A percentile compares a stretch with the other conserved stretches of the same genome.
phyloP scores from a whole-genome alignment of 2,329 filamentous ascomycete species.

The Emericellopsis atlantica region DNA sequence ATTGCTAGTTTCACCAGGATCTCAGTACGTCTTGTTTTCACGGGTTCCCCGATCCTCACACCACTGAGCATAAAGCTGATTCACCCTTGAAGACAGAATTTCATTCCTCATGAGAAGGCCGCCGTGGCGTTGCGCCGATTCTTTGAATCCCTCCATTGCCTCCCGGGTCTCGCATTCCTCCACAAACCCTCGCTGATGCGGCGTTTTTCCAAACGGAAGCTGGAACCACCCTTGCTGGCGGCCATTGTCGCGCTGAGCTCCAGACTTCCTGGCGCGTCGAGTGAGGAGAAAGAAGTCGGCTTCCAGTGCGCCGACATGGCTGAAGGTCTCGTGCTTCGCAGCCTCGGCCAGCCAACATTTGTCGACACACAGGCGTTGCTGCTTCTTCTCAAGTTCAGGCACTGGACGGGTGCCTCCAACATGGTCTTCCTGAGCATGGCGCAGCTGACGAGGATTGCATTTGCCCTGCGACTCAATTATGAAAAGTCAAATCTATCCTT shows the following conservation, averaged over 20 bases:
- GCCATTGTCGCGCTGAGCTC: constrained; percentile 1
- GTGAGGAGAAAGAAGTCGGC: background rate
- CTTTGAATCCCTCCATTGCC: constrained; percentile 2
- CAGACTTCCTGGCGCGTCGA: background rate
- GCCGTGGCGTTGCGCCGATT: background rate
- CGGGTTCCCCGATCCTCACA: background rate
- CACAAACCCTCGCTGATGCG: constrained; percentile 1
- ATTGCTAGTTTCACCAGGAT: no score
- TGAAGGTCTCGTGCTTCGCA: background rate
- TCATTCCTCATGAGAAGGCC: background rate
- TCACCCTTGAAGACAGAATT: background rate
- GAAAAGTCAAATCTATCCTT: background rate
- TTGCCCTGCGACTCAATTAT: background rate
- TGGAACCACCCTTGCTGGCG: background rate
- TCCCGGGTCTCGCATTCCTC: constrained; percentile 2
- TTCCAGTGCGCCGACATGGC: constrained; percentile 2
- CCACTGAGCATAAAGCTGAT: background rate
- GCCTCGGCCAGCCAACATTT: background rate
- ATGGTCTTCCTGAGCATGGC: background rate
- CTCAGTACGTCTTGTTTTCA: background rate
- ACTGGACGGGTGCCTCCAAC: background rate
- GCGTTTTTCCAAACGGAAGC: background rate
- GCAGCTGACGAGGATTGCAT: background rate
- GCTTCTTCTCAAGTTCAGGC: background rate
- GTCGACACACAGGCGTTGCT: background rate